A percentile compares a stretch with the other conserved stretches of the same genome.
These are phyloP conservation scores for Boeremia lycopersici DNA, from an alignment of 2,329 filamentous ascomycete species.

Conservation along the genomic window DNA sequence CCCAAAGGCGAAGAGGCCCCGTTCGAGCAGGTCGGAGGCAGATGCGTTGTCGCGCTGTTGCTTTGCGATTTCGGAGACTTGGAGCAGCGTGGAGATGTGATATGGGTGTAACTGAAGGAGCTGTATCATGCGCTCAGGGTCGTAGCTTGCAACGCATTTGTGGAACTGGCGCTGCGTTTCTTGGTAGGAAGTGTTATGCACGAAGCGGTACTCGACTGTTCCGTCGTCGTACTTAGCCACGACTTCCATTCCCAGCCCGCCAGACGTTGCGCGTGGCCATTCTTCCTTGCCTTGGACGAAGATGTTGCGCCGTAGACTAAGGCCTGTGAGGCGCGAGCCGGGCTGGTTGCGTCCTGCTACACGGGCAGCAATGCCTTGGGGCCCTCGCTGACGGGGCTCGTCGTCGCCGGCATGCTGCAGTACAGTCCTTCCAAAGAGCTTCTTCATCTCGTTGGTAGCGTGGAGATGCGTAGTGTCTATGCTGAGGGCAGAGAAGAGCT, in stretches of 20 bases:
- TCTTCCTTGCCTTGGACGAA: conserved; percentile 87
- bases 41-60: conserved; percentile 88
- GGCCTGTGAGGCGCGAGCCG: conserved; percentile 66
- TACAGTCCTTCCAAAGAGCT: conserved; percentile 70
- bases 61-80: conserved; percentile 90
- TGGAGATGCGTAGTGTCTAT: conserved; percentile 78
- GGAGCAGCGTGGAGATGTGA: conserved; percentile 90
- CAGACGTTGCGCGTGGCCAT: conserved; percentile 80
- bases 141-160: conserved; percentile 77
- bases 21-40: conserved; percentile 84
- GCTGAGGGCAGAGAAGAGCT: conserved; percentile 60
- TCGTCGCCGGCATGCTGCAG: conserved; percentile 63
- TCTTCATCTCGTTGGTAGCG: conserved; percentile 88
- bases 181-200: conserved; percentile 77
- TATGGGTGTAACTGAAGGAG: conserved; percentile 80
- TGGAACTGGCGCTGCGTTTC: conserved; percentile 78
- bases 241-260: conserved; percentile 82
- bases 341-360: conserved; percentile 62
- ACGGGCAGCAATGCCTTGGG: conserved; percentile 64
- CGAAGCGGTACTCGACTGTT: conserved; percentile 75
- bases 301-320: conserved; percentile 76
- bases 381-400: conserved; percentile 54
- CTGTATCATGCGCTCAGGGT: conserved; percentile 80
- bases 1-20: conserved; percentile 93
- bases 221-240: conserved; percentile 62